These are phyloP conservation scores for Penicillium sp. DNA, from an alignment of 2,329 filamentous ascomycete species.

Conservation along the genomic window DNA sequence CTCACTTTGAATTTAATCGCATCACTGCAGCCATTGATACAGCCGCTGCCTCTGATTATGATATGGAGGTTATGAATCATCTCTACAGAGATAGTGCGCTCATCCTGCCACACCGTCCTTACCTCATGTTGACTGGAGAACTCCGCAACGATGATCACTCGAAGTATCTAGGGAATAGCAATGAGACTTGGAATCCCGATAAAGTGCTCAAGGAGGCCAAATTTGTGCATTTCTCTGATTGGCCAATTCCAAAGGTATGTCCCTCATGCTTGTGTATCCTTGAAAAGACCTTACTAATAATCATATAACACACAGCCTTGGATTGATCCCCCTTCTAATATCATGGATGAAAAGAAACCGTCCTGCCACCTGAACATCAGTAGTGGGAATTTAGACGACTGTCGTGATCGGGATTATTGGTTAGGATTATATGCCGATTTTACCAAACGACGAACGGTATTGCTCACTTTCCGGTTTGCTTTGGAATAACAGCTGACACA, in stretches of 20 bases:
- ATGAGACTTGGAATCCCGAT: not conserved
- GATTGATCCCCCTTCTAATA: too few species aligned
- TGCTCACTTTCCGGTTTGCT: too few species aligned
- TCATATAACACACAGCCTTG: not conserved
- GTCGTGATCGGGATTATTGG: not conserved
- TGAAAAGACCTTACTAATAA: not conserved
- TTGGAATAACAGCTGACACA: not conserved
- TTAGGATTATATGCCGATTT: not conserved
- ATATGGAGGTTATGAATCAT: not conserved
- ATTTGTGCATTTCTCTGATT: not conserved
- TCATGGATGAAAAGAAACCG: too few species aligned
- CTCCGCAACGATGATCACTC: not conserved
- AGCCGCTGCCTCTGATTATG: not conserved
- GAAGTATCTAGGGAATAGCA: not conserved
- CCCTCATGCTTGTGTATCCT: not conserved
- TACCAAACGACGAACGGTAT: not conserved
- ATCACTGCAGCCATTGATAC: not conserved
- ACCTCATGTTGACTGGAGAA: not conserved
- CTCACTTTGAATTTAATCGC: not conserved
- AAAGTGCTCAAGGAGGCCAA: not conserved
- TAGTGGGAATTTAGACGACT: not conserved
- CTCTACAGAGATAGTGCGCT: not conserved
- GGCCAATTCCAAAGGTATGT: not conserved
- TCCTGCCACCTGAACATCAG: too few species aligned
- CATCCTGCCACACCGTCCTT: not conserved